Evolutionary conservation across 108 stramenopile genomes (phyloP).

Genomic region (Hondaea fermentalgiana): DNA sequence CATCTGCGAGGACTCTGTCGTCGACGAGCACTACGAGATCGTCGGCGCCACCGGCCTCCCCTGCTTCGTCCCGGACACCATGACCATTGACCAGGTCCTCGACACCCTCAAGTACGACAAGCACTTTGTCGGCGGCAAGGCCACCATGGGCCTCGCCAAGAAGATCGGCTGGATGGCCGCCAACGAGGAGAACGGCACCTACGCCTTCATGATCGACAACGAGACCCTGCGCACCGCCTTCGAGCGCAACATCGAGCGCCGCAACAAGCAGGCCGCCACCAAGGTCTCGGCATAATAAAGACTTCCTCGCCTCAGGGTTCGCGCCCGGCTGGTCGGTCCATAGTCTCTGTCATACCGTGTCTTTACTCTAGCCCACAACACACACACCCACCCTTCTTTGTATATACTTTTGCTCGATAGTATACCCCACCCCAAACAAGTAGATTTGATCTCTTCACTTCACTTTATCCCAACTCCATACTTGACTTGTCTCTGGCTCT

Average conservation of each 20-base stretch:
- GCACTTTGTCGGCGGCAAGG: conserved; percentile 26
- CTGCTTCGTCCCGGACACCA: not conserved
- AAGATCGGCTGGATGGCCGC: conserved; percentile 31
- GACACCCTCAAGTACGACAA: conserved; percentile 33
- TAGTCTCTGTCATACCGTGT: too few species aligned
- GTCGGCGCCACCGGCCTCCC: conserved; percentile 26
- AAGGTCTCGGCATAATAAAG: too few species aligned
- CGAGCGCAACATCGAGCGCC: conserved; percentile 22
- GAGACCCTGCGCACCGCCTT: conserved; percentile 10
- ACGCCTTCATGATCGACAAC: conserved; percentile 15
- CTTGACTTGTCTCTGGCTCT: too few species aligned
- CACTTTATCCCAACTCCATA: too few species aligned
- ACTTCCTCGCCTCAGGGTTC: too few species aligned
- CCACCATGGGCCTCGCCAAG: conserved; percentile 28
- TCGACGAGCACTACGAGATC: conserved; percentile 31
- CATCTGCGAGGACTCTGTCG: conserved; percentile 18
- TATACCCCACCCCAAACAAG: too few species aligned
- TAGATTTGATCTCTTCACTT: too few species aligned
- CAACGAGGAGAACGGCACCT: conserved; percentile 23
- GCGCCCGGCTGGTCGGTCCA: too few species aligned
- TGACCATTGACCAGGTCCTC: conserved; percentile 20
- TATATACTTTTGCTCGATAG: too few species aligned
- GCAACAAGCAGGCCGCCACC: not conserved
- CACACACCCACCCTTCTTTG: too few species aligned
- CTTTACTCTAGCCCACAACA: too few species aligned